Conservation (phyloP, 345 rosid genomes). For the Alliaria petiolata region DNA sequence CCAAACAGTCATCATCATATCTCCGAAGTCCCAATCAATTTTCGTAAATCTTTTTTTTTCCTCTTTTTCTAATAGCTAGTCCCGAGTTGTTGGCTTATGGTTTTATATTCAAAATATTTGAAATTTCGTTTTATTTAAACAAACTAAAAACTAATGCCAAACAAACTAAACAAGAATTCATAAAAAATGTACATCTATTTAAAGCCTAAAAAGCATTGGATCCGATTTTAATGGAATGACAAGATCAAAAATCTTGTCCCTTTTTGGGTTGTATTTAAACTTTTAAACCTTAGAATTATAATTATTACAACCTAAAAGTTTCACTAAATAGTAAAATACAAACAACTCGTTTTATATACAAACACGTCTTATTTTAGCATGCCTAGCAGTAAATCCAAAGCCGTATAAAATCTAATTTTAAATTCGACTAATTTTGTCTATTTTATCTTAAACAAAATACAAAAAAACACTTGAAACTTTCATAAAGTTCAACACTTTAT, state of each 20-base stretch:
- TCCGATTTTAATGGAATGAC: neutral
- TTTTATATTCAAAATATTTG: too few species aligned
- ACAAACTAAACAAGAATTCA: neutral
- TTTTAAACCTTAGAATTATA: too few species aligned
- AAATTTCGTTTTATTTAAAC: too few species aligned
- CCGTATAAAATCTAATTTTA: constrained; percentile 6
- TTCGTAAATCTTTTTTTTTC: too few species aligned
- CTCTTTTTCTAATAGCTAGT: too few species aligned
- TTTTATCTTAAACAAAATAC: neutral
- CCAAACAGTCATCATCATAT: too few species aligned
- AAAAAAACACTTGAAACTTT: neutral
- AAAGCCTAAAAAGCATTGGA: neutral
- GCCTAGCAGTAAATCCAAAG: neutral
- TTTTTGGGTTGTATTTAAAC: neutral
- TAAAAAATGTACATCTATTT: neutral
- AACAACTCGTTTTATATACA: neutral
- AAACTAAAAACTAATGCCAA: neutral
- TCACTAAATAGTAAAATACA: neutral
- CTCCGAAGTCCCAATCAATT: neutral
- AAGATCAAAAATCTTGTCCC: neutral
- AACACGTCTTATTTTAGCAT: constrained; percentile 1
- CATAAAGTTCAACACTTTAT: neutral
- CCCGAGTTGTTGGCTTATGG: too few species aligned
- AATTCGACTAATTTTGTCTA: neutral
- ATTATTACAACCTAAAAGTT: neutral